Conservation (phyloP, 495 filamentous ascomycete species). For the Schizothecium vesticola region DNA sequence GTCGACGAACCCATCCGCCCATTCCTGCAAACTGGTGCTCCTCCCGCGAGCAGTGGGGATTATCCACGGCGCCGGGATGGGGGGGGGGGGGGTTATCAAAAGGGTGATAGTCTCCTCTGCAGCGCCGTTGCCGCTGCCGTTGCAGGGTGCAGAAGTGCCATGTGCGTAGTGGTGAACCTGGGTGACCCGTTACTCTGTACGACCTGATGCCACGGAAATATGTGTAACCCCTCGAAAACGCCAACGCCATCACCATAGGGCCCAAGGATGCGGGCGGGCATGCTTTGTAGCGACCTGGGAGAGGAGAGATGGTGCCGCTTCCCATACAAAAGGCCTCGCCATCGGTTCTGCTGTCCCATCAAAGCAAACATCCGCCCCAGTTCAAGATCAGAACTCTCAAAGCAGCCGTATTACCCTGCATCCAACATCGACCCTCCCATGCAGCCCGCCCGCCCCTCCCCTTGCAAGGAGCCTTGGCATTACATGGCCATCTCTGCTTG, state of each 20-base stretch:
- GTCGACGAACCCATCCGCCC: conserved; percentile 5
- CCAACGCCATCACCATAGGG: conserved; percentile 3
- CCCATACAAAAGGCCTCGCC: not conserved
- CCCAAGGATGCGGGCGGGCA: not conserved
- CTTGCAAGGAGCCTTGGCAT: conserved; percentile 15
- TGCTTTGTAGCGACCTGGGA: not conserved
- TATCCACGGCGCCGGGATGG: not conserved
- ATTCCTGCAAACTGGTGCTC: conserved; percentile 7
- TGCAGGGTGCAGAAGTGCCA: conserved; percentile 1
- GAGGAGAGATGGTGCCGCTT: not conserved
- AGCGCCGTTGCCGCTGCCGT: not conserved
- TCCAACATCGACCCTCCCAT: not conserved
- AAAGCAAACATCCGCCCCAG: not conserved
- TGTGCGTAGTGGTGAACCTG: conserved; percentile 6
- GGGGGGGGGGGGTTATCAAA: not conserved
- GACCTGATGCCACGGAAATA: not conserved
- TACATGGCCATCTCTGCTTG: conserved; percentile 98
- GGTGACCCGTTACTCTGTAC: not conserved
- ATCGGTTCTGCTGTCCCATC: not conserved
- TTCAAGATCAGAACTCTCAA: not conserved
- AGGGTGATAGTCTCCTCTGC: not conserved
- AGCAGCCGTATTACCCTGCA: conserved; percentile 1
- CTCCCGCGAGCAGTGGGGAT: not conserved
- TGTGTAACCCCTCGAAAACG: conserved; percentile 5
- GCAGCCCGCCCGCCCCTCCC: not conserved